These are phyloP conservation scores for Naganishia cerealis DNA, from an alignment of 1,284 basidiomycete genomes.

Conservation along the genomic window DNA sequence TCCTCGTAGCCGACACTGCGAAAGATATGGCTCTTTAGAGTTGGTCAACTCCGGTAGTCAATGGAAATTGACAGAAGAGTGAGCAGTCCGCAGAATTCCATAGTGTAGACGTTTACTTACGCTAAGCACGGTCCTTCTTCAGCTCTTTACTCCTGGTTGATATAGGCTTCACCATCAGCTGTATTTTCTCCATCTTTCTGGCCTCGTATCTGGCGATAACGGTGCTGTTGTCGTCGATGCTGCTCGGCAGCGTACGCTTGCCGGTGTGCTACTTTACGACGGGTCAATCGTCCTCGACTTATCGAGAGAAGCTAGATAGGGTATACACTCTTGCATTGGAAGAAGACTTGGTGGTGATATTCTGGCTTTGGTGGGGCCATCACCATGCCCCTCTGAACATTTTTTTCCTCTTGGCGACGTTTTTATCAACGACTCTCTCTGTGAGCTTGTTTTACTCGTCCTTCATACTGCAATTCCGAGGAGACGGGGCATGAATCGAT, in stretches of 20 bases:
- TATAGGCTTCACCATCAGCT: slow-evolving; percentile 10
- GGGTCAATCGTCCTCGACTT: background rate
- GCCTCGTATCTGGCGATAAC: background rate
- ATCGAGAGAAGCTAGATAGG: slow-evolving; percentile 20
- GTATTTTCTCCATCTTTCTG: slow-evolving; percentile 9
- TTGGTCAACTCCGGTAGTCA: background rate
- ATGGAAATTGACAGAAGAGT: slow-evolving; percentile 3
- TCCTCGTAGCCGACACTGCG: background rate
- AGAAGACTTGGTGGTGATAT: slow-evolving; percentile 8
- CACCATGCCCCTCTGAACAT: slow-evolving; percentile 17
- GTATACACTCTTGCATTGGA: slow-evolving; percentile 11
- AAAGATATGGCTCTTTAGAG: background rate
- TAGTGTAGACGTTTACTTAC: background rate
- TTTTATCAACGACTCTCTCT: background rate
- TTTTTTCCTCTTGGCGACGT: slow-evolving; percentile 4
- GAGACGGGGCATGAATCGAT: background rate
- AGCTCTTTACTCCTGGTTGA: slow-evolving; percentile 11
- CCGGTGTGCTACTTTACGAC: slow-evolving; percentile 6
- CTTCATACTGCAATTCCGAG: too few species aligned
- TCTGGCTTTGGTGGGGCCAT: slow-evolving; percentile 25
- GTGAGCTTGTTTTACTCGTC: background rate
- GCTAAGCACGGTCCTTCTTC: background rate
- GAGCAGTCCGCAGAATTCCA: background rate
- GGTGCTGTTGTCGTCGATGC: slow-evolving; percentile 12
- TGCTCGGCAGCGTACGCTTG: slow-evolving; percentile 3